Base-by-base conservation (phyloP, 257 asterid genomes). In the Paraleonurus japonicus region DNA sequence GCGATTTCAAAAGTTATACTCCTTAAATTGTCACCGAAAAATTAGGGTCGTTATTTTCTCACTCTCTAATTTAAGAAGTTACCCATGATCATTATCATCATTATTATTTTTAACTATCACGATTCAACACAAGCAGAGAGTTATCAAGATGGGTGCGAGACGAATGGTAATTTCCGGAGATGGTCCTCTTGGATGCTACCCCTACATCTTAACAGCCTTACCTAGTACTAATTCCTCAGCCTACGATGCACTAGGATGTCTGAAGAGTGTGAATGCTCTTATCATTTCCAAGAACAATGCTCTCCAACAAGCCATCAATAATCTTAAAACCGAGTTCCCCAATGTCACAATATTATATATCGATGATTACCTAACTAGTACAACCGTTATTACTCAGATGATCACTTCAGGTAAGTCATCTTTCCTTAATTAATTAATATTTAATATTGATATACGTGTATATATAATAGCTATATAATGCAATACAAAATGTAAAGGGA, bases 231-330 rank as follows among this genome's bases (percentile, higher is more conserved):
- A 76, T 17, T 3, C 70, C 4, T 0, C 7, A 0, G 47, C 67
- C 4, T 80, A 76, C 16, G 79, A 76, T 6, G 58, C 4, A 4
- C 3, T 67, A 0, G 84, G 84, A 28, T 80, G 84, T 63, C 16
- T 80, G 71, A 76, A 2, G 50, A 33, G 30, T 0, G 77, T 59
- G 6, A 76, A 80, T 17, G 13, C 6, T 3, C 50, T 80, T 5
- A 19, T 51, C 4, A 0, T 59, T 2, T 37, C 1, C 6, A 32
- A 50, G 11, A 79, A 75, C 51, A 1, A 0, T 1, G 12, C 17
- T 9, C 75, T 80, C 27, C 47, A 5, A 43, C 4, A 0, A 6
- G 75, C 81, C 1, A 6, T 75, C 16, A 5, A 0, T 0, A 15
- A 7, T 4, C 65, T 80, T 0, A 16, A 2, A 2, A 3, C 13